Evolutionary conservation across 164 flowering plant genomes (phyloP), one percentile per base, ranked within the genome.

Genomic region (Annona squamosa): DNA sequence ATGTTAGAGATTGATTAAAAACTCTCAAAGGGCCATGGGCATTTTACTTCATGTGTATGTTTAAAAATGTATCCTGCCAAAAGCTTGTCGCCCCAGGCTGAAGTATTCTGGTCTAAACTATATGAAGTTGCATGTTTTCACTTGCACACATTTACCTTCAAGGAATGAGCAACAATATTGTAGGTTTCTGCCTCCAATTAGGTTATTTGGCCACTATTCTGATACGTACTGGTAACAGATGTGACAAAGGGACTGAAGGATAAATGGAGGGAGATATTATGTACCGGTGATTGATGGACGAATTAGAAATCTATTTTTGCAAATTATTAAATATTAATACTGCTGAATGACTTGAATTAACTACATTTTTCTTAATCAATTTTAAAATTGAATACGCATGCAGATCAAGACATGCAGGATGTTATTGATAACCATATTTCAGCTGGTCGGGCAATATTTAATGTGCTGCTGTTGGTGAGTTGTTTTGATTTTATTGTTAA

Each of bases 361-460:
- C 2, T 52, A 9, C 7, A 9, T 52, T 52, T 52, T 52, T 7
- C 59, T 16, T 52, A 2, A 52, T 52, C 9, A 9, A 9, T 9
- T 52, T 52, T 52, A 9, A 52, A 52, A 9, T 9, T 3, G 17
- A 52, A 16, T 16, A 0, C 7, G 59, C 43, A 7, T 84, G 76
- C 83, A 95, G 99, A 93, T 78, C 87, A 88, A 72, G 97, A 89
- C 2, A 91, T 95, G 97, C 96, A 90, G 79, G 63, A 64, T 71
- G 97, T 90, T 85, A 90, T 95, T 74, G 90, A 90, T 76, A 70
- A 75, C 4, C 70, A 89, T 81, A 72, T 89, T 52, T 85, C 93
- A n/a, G 77, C 71, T 73, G 97, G 97, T 56, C 83, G 81, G 73
- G 97, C 97, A 13, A 75, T 79, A 65, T 93, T 91, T 81, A 82